Evolutionary conservation across 768 basidiomycete species (phyloP).

Genomic region (Pulveroboletus sp.): DNA sequence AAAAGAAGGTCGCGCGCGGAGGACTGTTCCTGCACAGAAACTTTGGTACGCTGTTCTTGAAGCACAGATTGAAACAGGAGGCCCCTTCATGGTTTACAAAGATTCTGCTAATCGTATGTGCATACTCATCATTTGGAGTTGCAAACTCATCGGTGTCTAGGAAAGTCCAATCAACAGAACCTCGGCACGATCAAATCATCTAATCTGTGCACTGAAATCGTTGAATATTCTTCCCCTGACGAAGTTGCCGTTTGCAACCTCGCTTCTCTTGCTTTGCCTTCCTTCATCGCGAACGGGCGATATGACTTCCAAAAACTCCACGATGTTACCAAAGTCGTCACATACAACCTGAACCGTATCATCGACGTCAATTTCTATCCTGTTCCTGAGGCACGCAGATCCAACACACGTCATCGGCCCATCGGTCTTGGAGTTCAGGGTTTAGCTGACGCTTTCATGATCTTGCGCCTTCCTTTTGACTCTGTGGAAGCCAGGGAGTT

Average conservation of each 20-base stretch:
- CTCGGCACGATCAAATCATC: conserved; percentile 99
- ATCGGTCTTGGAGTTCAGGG: conserved; percentile 98
- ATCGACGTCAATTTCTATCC: conserved; percentile 98
- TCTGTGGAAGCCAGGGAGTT: conserved; percentile 81
- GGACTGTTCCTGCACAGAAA: conserved; percentile 90
- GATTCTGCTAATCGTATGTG: conserved; percentile 86
- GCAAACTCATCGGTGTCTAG: conserved; percentile 36
- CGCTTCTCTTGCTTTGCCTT: conserved; percentile 92
- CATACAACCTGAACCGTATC: conserved; percentile 90
- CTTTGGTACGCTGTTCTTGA: conserved; percentile 98
- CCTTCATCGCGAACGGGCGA: conserved; percentile 75
- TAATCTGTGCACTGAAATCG: conserved; percentile 98
- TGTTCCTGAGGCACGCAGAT: conserved; percentile 83
- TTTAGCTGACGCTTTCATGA: conserved; percentile 98
- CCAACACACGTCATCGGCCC: conserved; percentile 96
- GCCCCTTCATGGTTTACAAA: conserved; percentile 99
- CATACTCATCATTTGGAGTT: neutral
- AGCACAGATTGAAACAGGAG: conserved; percentile 96
- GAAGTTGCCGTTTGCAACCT: conserved; percentile 99
- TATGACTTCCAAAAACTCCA: conserved; percentile 97
- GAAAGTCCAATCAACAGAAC: conserved; percentile 98
- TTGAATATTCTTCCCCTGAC: conserved; percentile 96
- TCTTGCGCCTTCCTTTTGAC: conserved; percentile 93
- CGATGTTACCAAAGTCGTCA: conserved; percentile 89
- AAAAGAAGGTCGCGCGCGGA: conserved; percentile 81